Percentiles rank a stretch among this genome's conserved stretches.
phyloP scores from a whole-genome alignment of 179 eudicot genomes.

The Beta corolliflora region DNA sequence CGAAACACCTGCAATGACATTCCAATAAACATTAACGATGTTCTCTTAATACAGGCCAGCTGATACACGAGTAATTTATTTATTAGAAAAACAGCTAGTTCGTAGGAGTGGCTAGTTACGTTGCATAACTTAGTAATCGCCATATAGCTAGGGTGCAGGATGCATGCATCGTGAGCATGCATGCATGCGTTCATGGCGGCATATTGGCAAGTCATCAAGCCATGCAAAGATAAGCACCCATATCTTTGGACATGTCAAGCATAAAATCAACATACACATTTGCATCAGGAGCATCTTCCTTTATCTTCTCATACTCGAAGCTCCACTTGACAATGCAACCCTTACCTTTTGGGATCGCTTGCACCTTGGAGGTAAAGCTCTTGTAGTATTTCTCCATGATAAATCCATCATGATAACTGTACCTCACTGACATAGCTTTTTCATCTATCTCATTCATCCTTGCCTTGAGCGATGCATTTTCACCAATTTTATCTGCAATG shows the following conservation, averaged over 20 bases:
- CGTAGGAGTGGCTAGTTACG: too few species aligned
- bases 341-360: background rate
- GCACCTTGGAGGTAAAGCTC: background rate
- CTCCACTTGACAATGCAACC: background rate
- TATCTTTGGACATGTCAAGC: background rate
- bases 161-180: too few species aligned
- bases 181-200: too few species aligned
- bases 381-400: constrained; percentile 20
- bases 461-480: constrained; percentile 6
- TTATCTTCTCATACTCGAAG: constrained; percentile 16
- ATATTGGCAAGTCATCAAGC: background rate
- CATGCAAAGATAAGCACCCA: background rate
- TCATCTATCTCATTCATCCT: constrained; percentile 30
- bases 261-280: background rate
- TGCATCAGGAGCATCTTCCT: constrained; percentile 22
- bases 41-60: too few species aligned
- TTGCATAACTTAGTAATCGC: too few species aligned
- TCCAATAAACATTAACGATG: too few species aligned
- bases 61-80: too few species aligned
- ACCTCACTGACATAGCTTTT: constrained; percentile 15
- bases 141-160: too few species aligned
- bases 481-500: background rate
- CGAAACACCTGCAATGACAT: too few species aligned
- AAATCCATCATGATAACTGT: constrained; percentile 10
- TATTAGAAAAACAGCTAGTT: too few species aligned